Percentiles rank a stretch among this genome's conserved stretches.
phyloP scores from a whole-genome alignment of 2,329 filamentous ascomycete species.

The Claviceps spartinae region DNA sequence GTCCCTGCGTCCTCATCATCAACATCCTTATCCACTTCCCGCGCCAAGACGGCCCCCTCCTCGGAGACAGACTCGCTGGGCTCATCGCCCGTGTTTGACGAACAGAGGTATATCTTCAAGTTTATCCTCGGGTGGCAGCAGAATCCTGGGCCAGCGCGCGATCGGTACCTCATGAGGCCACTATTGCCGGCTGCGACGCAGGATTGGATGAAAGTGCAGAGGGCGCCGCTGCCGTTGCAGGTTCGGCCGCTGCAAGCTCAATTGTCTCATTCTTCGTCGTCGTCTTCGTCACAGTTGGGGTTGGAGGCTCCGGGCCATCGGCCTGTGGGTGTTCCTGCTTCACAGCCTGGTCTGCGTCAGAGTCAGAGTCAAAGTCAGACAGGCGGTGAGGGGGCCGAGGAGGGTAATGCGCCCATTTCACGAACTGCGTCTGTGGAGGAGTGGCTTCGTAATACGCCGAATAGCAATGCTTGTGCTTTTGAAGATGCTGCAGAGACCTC shows the following conservation, averaged over 20 bases:
- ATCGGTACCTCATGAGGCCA: slow-evolving; percentile 53
- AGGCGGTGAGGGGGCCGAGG: not conserved
- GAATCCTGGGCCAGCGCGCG: slow-evolving; percentile 38
- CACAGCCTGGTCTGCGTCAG: too few species aligned
- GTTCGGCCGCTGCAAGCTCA: too few species aligned
- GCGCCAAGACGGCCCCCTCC: slow-evolving; percentile 23
- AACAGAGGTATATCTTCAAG: slow-evolving; percentile 54
- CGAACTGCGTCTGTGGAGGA: slow-evolving; percentile 20
- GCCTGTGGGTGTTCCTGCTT: too few species aligned
- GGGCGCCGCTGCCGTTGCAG: not conserved
- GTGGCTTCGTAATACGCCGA: slow-evolving; percentile 10
- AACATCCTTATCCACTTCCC: too few species aligned
- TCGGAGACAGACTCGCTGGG: slow-evolving; percentile 41
- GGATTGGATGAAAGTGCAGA: slow-evolving; percentile 36
- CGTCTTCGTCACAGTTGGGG: too few species aligned
- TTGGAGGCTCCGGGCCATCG: too few species aligned
- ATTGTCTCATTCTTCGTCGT: too few species aligned
- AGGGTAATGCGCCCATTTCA: slow-evolving; percentile 2
- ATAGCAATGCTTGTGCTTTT: not conserved
- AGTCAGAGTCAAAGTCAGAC: not conserved
- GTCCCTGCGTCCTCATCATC: slow-evolving; percentile 2
- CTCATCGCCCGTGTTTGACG: slow-evolving; percentile 40
- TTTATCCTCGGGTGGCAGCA: slow-evolving; percentile 58
- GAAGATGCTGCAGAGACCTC: not conserved
- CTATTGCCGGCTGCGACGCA: slow-evolving; percentile 60